Evolutionary conservation across 352 stramenopile genomes (phyloP).

Genomic region (Globisporangium irregulare): DNA sequence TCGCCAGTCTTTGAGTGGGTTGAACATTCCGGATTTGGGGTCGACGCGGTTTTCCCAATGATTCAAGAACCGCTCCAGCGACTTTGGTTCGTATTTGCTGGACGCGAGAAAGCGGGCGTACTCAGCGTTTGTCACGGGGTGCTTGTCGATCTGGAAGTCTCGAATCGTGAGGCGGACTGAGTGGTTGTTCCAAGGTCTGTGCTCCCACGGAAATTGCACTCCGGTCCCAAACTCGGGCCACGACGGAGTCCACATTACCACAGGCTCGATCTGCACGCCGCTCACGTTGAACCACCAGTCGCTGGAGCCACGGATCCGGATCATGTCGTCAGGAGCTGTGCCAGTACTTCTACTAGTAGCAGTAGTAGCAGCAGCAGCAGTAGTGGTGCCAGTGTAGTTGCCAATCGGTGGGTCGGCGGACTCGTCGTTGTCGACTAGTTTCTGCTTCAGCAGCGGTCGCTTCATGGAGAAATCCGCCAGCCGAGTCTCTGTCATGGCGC

Average conservation of each 20-base stretch:
- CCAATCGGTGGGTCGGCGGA: neutral
- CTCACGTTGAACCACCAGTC: slow-evolving; percentile 83
- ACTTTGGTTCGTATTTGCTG: slow-evolving; percentile 54
- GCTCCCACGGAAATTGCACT: slow-evolving; percentile 85
- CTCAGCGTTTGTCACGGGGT: slow-evolving; percentile 77
- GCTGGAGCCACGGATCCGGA: slow-evolving; percentile 35
- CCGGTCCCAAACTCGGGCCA: slow-evolving; percentile 53
- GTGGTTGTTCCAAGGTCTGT: slow-evolving; percentile 78
- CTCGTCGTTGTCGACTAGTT: slow-evolving; percentile 18
- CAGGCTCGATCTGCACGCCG: slow-evolving; percentile 80
- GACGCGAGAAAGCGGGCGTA: slow-evolving; percentile 52
- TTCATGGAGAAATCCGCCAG: slow-evolving; percentile 45
- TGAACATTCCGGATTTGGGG: slow-evolving; percentile 7
- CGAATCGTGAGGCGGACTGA: slow-evolving; percentile 53
- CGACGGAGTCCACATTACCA: slow-evolving; percentile 62
- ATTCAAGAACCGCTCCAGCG: slow-evolving; percentile 61
- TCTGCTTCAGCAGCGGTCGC: slow-evolving; percentile 36
- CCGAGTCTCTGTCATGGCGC: slow-evolving; percentile 41
- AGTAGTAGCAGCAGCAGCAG: neutral
- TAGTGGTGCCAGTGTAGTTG: neutral
- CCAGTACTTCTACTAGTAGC: neutral
- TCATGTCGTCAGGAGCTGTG: slow-evolving; percentile 29
- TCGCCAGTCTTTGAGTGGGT: slow-evolving; percentile 34
- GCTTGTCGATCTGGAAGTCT: slow-evolving; percentile 69
- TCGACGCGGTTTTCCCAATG: slow-evolving; percentile 61